Base-by-base conservation (phyloP, 495 filamentous ascomycete species). In the Tetracladium setigerum region DNA sequence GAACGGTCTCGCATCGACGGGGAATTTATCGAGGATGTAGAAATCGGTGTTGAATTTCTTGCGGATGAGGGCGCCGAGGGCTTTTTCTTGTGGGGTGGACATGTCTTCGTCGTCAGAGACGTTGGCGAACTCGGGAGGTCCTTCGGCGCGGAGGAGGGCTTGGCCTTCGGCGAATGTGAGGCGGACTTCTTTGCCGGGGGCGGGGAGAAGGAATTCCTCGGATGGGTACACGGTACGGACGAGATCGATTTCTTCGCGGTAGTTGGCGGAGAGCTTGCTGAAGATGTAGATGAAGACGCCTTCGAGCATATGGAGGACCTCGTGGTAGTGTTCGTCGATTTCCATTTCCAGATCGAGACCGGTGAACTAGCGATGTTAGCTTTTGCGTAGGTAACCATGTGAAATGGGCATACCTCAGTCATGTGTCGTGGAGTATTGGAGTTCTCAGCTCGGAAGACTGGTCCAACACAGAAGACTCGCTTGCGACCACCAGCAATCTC, bases 321-420 rank as follows among this genome's bases (percentile, higher is more conserved):
- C 92, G 62, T 86, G 79, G 69, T 96, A 97, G 66, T 89, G 77
- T 46, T 86, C 69, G 44, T 84, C 77, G 64, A 96, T 95, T 31
- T 89, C 89, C 86, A 95, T 96, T 62, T 97, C 92, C 59, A 96
- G 71, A 86, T 98, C 92, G 49, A 98, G 85, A 64, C 92, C 92
- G 36, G 87, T 88, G 68, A 95, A 98, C 79, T 71, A 42, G n/a
- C 1, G 30, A 18, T 16, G n/a, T 49, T 33, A 49, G 52, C 12
- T 17, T 44, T 4, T 10, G 22, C 33, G 1, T 2, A 8, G 27
- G 33, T 18, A 5, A 17, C 10, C 13, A 40, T 30, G n/a, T 12
- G 12, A 34, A 24, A 33, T 34, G 11, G 40, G 48, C 34, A 41
- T 57, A 68, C 66, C 62, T 95, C 92, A 11, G 89, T 97, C 81